Evolutionary conservation across 495 filamentous ascomycete genomes (phyloP), one percentile per base, ranked within the genome.

Genomic region (Aspergillus biplanus): DNA sequence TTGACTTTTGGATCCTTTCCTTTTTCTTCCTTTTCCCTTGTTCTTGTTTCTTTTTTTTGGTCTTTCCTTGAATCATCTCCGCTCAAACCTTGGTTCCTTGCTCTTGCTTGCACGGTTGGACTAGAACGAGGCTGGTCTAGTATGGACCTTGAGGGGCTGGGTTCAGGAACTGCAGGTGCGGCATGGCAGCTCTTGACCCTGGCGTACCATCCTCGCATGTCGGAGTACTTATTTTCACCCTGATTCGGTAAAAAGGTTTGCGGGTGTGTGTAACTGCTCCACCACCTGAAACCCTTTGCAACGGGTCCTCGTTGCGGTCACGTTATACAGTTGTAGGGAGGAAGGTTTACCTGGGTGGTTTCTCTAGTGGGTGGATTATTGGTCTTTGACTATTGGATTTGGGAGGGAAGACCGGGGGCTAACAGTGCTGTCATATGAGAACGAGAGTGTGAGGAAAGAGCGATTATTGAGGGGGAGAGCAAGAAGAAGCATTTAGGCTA

Each of bases 201-300:
- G 57, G 47, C 57, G 57, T 39, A 49, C 44, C 46, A 31, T 33
- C 50, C 58, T 61, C 21, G 8, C 37, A 49, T 42, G 44, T 18
- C 32, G 37, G 16, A 61, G 32, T 2, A 18, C 37, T 39, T 33
- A 12, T 33, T 37, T 37, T 16, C 27, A 53, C 32, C 49, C 46
- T 57, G 18, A 31, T 44, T 57, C 55, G 58, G 49, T 21, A 52
- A 44, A 61, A 52, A 53, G 21, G 33, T 52, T 61, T 53, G 52
- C 32, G 48, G 15, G 5, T 21, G 13, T 50, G 59, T 62, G 52
- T 56, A 53, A 62, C 52, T 11, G 35, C 18, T 35, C 50, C 59
- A 61, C 50, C 1, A 33, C 21, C 52, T 56, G 59, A 55, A 56
- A 62, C 39, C 59, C 13, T 47, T 62, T 49, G 59, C 34, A 61